These are phyloP conservation scores for Salvia hispanica DNA, from an alignment of 257 asterid genomes.

Conservation along the genomic window DNA sequence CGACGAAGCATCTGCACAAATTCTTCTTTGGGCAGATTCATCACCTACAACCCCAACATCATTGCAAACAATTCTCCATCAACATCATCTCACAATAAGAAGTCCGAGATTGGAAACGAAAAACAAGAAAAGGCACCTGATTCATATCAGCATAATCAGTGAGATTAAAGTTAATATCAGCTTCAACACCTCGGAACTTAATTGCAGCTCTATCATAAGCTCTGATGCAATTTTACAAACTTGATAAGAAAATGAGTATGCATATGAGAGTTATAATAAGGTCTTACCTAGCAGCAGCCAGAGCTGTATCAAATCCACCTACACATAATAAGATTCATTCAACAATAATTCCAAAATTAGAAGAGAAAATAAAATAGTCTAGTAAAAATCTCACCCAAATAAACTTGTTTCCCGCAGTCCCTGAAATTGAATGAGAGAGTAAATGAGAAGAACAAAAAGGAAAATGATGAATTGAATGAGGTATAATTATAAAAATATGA, in stretches of 20 bases:
- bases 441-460: too few relatives aligned
- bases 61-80: background rate
- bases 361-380: background rate
- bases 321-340: constrained; percentile 8
- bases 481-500: background rate
- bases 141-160: constrained; percentile 46
- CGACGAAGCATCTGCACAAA: constrained; percentile 50
- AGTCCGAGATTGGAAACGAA: background rate
- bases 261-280: background rate
- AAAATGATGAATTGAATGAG: too few relatives aligned
- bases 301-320: constrained; percentile 92
- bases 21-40: constrained; percentile 47
- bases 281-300: constrained; percentile 72
- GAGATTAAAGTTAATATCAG: constrained; percentile 45
- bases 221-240: constrained; percentile 25
- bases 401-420: constrained; percentile 68
- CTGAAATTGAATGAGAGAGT: constrained; percentile 37
- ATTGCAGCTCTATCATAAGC: constrained; percentile 52
- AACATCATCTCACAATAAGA: too few relatives aligned
- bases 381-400: constrained; percentile 47
- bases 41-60: constrained; percentile 34
- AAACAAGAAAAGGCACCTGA: constrained; percentile 22
- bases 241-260: background rate
- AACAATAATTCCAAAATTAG: background rate
- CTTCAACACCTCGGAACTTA: constrained; percentile 48